Base-by-base conservation (phyloP, 2,329 filamentous ascomycete species). In the Bipolaris bicolor region DNA sequence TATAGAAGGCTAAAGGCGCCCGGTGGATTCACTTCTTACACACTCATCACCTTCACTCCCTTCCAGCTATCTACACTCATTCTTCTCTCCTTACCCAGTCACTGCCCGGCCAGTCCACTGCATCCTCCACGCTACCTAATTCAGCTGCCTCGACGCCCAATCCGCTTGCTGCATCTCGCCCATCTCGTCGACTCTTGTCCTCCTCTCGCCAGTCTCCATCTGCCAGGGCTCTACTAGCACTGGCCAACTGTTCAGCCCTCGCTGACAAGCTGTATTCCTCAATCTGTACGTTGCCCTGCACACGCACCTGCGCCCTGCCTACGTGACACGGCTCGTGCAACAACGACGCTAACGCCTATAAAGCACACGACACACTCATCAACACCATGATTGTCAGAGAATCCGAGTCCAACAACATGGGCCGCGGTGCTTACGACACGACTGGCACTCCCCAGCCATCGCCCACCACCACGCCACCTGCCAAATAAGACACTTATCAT, bases 401-500 rank as follows among this genome's bases (percentile, higher is more conserved):
- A 58, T 73, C 72, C 54, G 69, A 74, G 61, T 70, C 74, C 49
- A 76, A 67, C 69, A 80, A 80, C 74, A 81, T 81, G 79, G 79
- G 79, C 56, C 78, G 79, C 63, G 79, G 79, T 59, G 78, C 78
- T 59, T 81, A 81, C 70, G 79, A 81, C 66, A 81, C 79, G 26
- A 81, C 79, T n/a, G 79, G 79, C 60, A 77, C 79, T n/a, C 75
- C 78, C 49, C 80, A 80, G 70, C 79, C 78, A 2, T 75, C 76
- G 53, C 76, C 77, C 26, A 29, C 26, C 26, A 29, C 26, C 26
- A 29, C 26, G 36, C 75, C 74, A 40, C 77, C 75, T 49, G 74
- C 77, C 43, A 77, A 78, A 74, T 77, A 75, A 69, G 26, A 41
- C 41, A n/a, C 9, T 34, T 13, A 7, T 39, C 34, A 39, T 44